Base-by-base conservation (phyloP, 345 rosid species). In the Salix arbutifolia region DNA sequence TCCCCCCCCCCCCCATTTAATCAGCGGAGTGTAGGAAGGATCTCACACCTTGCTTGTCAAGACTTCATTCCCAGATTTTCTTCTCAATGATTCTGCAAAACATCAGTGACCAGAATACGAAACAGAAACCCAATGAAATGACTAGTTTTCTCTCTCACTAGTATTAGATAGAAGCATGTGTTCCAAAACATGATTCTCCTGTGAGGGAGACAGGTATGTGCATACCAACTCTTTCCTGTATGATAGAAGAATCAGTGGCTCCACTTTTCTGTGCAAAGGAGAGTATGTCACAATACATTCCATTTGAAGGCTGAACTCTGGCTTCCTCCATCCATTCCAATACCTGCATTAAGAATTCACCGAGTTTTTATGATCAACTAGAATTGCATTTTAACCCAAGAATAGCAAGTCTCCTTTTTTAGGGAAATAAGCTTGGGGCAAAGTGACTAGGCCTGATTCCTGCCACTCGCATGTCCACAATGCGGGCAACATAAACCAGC, bases 301-400 rank as follows among this genome's bases (percentile, higher is more conserved):
- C 86, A 71, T 70, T 77, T n/a, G 97, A 87, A 69, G 96, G 97
- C 70, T 83, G 86, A 77, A 90, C 77, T 74, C 91, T 88, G 12
- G 89, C 86, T 75, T 89, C 95, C 81, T 80, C 83, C 97, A 92
- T 93, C 99, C 97, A 95, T 68, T 89, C 91, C 70, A 90, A 78
- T 42, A 95, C 93, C 97, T 94, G 85, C 77, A 83, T 52, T 19
- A 40, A 19, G 48, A 74, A 73, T n/a, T 75, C 62, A 19, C 61
- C 3, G 21, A 40, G 56, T 38, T 31, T 66, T 71, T 17, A 28
- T 58, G 67, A 62, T 30, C 4, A 56, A 40, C 50, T 48, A 18
- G 23, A 31, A 68, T 3, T 46, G 26, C 18, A 70, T 5, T 13
- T 13, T 42, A 23, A 42, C 38, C 38, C 8, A 69, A 26, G 73